Base-by-base conservation (phyloP, 495 filamentous ascomycete genomes). In the Echria macrotheca region DNA sequence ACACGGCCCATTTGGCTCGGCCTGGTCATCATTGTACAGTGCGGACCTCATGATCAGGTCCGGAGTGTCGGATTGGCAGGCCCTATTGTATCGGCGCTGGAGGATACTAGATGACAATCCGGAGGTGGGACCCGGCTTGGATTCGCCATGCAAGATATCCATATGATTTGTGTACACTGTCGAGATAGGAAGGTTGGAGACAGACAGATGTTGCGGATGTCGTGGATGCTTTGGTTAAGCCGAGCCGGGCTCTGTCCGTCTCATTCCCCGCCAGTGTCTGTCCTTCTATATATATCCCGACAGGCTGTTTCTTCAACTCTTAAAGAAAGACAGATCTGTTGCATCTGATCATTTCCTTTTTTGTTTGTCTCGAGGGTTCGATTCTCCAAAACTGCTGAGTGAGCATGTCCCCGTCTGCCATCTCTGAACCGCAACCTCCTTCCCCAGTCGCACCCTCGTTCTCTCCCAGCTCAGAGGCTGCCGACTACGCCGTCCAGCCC, bases 331-430 rank as follows among this genome's bases (percentile, higher is more conserved):
- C n/a, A n/a, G n/a, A n/a, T n/a, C n/a, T n/a, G n/a, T n/a, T n/a
- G n/a, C n/a, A n/a, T n/a, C n/a, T n/a, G n/a, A n/a, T n/a, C n/a
- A n/a, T n/a, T n/a, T n/a, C n/a, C n/a, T n/a, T 41, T 10, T 41
- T 7, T 41, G 7, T 22, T 21, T n/a, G 38, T 21, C 18, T 3
- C 2, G 4, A 3, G 11, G 41, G 18, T 21, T 14, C 19, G 6
- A 29, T 19, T 19, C 19, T 25, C 46, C 23, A 19, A 22, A 5
- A 48, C 39, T 25, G 33, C 42, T 45, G 38, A 39, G 59, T 65
- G 62, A 67, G 55, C 56, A 90, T 90, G 86, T 82, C 86, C 7
- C 87, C 86, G 47, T 82, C 81, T 50, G 86, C 84, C 25, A 78
- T 85, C 61, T 77, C 81, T 19, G 72, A 74, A 45, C 73, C 70